phyloP scores from a whole-genome alignment of 2,329 filamentous ascomycete species.

The Verticillium albo-atrum region DNA sequence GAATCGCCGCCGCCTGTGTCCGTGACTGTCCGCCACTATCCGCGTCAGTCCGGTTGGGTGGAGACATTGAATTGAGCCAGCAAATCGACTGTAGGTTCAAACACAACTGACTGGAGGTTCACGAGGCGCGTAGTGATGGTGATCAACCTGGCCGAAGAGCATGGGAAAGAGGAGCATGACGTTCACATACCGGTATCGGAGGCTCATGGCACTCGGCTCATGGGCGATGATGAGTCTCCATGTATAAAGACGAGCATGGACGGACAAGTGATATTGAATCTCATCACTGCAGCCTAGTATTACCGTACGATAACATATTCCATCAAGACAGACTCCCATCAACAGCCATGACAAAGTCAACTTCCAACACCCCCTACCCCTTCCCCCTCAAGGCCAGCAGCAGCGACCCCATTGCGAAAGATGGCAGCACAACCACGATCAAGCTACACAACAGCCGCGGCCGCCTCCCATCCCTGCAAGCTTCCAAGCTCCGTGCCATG shows the following conservation, averaged over 20 bases:
- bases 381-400: slow-evolving; percentile 21
- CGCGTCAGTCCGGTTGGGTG: slow-evolving; percentile 3
- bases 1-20: neutral
- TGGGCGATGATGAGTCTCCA: no score
- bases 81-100: no score
- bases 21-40: slow-evolving; percentile 3
- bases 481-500: slow-evolving; percentile 30
- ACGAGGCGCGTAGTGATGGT: no score
- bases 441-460: slow-evolving; percentile 25
- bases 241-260: no score
- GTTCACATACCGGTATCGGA: no score
- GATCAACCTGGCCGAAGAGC: no score
- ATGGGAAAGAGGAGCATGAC: no score
- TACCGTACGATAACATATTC: no score
- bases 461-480: slow-evolving; percentile 30
- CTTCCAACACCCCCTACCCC: slow-evolving; percentile 25
- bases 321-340: slow-evolving; percentile 7
- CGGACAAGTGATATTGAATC: no score
- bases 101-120: no score
- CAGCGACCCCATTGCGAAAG: neutral
- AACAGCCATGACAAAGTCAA: slow-evolving; percentile 18
- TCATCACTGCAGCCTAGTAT: no score
- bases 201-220: no score
- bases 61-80: neutral
- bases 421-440: slow-evolving; percentile 4